These are phyloP conservation scores for Vachellia collinsii DNA, from an alignment of 306 rosid genomes.

Conservation along the genomic window DNA sequence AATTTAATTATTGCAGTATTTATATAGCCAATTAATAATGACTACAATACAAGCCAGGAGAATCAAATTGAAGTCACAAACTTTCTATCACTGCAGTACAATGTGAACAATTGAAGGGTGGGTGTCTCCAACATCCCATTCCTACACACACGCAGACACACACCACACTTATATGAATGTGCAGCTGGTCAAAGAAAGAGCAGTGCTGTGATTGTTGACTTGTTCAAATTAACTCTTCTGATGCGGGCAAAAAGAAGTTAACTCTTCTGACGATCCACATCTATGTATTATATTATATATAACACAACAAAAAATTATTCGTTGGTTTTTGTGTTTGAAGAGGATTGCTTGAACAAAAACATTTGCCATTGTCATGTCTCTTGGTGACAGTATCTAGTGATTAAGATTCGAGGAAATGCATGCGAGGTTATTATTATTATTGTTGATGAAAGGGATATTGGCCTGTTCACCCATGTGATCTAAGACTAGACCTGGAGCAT, in stretches of 20 bases:
- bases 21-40: background rate
- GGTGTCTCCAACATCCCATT: background rate
- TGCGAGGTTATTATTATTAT: background rate
- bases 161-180: no score
- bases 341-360: constrained; percentile 42
- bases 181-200: constrained; percentile 36
- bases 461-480: constrained; percentile 40
- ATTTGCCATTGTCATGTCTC: constrained; percentile 42
- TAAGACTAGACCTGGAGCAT: background rate
- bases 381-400: constrained; percentile 15
- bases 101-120: constrained; percentile 23
- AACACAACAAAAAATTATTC: background rate
- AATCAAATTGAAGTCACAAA: background rate
- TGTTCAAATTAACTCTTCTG: no score
- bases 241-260: no score
- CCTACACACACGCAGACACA: background rate
- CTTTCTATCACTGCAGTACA: background rate
- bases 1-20: background rate
- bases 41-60: background rate
- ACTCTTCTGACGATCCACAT: no score
- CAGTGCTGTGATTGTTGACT: constrained; percentile 53
- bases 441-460: constrained; percentile 28
- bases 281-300: no score
- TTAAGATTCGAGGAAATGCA: constrained; percentile 34
- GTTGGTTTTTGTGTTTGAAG: background rate